Evolutionary conservation across 73 alveolate genomes (phyloP).

Genomic region (Urostyla sp.): DNA sequence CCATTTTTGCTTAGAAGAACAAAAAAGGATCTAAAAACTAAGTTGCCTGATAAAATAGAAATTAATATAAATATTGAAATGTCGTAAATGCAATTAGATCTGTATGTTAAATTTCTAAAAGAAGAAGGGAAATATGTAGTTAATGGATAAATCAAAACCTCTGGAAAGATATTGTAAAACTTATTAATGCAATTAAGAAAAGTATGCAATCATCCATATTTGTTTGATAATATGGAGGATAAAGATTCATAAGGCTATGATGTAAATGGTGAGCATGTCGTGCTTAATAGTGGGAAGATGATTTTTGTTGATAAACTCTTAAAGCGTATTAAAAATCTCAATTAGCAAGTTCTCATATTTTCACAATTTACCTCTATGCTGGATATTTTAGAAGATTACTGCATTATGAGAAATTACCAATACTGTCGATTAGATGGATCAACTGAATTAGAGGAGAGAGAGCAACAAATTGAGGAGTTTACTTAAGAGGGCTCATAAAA

Average conservation of each 20-base stretch:
- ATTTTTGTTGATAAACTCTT: slow-evolving; percentile 63
- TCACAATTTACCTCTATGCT: slow-evolving; percentile 64
- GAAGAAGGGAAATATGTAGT: neutral
- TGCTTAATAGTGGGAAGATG: slow-evolving; percentile 65
- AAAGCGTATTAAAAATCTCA: slow-evolving; percentile 27
- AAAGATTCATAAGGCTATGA: slow-evolving; percentile 56
- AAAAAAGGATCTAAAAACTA: slow-evolving; percentile 84
- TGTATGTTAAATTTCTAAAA: slow-evolving; percentile 85
- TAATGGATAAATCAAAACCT: neutral
- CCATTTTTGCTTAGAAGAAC: slow-evolving; percentile 95
- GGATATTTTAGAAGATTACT: slow-evolving; percentile 83
- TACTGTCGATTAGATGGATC: slow-evolving; percentile 72
- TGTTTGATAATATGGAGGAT: slow-evolving; percentile 92
- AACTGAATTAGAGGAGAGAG: slow-evolving; percentile 76
- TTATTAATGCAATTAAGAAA: slow-evolving; percentile 76
- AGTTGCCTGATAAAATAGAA: slow-evolving; percentile 95
- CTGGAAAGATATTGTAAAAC: neutral
- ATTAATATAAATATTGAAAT: slow-evolving; percentile 83
- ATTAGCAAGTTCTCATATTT: slow-evolving; percentile 58
- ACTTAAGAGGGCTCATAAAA: slow-evolving; percentile 53
- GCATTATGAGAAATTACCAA: slow-evolving; percentile 55
- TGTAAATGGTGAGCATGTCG: slow-evolving; percentile 62
- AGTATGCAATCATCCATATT: slow-evolving; percentile 93
- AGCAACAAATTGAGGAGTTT: slow-evolving; percentile 68
- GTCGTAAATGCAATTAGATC: slow-evolving; percentile 82